A percentile compares a stretch with the other conserved stretches of the same genome.
Evolutionary conservation across 176 grass and related monocot species (phyloP).

Genomic region (Aegilops longissima): DNA sequence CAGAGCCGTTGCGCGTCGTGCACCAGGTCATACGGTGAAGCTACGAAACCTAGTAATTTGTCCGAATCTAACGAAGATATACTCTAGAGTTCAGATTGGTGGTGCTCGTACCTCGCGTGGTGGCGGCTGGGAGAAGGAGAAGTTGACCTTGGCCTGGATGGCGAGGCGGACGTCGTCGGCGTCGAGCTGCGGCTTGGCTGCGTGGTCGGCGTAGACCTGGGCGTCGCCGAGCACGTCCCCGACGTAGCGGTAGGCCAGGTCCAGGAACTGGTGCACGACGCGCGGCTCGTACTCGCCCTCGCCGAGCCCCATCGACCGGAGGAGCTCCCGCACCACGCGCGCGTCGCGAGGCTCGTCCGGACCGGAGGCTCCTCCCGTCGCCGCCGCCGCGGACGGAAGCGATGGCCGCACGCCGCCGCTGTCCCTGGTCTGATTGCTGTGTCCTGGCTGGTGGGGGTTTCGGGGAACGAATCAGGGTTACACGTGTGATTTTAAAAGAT

Average conservation of each 20-base stretch:
- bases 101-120: slow-evolving; percentile 70
- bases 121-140: slow-evolving; percentile 94
- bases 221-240: slow-evolving; percentile 81
- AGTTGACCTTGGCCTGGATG: slow-evolving; percentile 93
- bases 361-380: background rate
- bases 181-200: slow-evolving; percentile 70
- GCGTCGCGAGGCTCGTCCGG: slow-evolving; percentile 80
- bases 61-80: background rate
- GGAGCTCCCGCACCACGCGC: slow-evolving; percentile 77
- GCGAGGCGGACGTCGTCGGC: slow-evolving; percentile 87
- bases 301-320: slow-evolving; percentile 83
- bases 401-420: slow-evolving; percentile 37
- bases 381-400: slow-evolving; percentile 1
- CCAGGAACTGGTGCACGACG: slow-evolving; percentile 91
- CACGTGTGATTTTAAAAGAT: too few species aligned
- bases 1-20: background rate
- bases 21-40: too few species aligned
- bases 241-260: slow-evolving; percentile 90
- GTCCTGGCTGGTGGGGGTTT: background rate
- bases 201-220: slow-evolving; percentile 90
- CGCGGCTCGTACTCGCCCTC: slow-evolving; percentile 93
- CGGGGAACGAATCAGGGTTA: too few species aligned
- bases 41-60: background rate
- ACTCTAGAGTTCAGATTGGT: background rate
- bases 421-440: slow-evolving; percentile 29